Conservation (phyloP, 2,329 filamentous ascomycete genomes). For the Rachicladosporium sp. region DNA sequence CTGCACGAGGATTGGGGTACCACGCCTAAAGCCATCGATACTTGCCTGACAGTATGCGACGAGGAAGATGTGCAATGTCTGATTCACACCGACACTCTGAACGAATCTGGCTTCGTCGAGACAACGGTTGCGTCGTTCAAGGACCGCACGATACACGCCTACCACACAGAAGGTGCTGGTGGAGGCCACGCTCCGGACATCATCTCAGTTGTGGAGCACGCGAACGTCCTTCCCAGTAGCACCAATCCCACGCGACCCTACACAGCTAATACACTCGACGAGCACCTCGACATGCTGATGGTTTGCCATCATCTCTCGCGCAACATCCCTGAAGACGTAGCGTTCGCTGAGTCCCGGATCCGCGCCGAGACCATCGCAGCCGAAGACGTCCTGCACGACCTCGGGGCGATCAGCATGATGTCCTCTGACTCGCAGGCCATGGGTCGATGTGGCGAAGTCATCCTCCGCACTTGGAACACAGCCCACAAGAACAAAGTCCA, state of each 20-base stretch:
- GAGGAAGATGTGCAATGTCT: conserved; percentile 81
- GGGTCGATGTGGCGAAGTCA: conserved; percentile 85
- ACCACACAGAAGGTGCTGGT: conserved; percentile 86
- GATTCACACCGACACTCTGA: conserved; percentile 88
- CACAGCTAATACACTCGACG: conserved; percentile 79
- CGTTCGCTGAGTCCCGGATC: conserved; percentile 85
- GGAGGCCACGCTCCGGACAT: conserved; percentile 90
- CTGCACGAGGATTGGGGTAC: conserved; percentile 90
- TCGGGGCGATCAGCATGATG: conserved; percentile 94
- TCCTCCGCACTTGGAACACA: conserved; percentile 85
- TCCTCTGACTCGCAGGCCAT: conserved; percentile 87
- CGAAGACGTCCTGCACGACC: conserved; percentile 83
- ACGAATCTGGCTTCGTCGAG: conserved; percentile 89
- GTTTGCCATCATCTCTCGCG: conserved; percentile 84
- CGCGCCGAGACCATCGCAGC: conserved; percentile 87
- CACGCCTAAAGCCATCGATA: conserved; percentile 78
- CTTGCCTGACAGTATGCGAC: conserved; percentile 74
- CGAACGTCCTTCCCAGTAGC: conserved; percentile 73
- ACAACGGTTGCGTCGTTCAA: conserved; percentile 74
- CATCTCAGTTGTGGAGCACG: conserved; percentile 74
- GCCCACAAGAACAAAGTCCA: conserved; percentile 90
- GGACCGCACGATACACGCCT: conserved; percentile 77
- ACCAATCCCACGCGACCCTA: conserved; percentile 84
- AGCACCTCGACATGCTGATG: conserved; percentile 95
- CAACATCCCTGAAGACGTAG: conserved; percentile 84